phyloP scores from a whole-genome alignment of 2,329 filamentous ascomycete genomes.

The Fusarium decemcellulare region DNA sequence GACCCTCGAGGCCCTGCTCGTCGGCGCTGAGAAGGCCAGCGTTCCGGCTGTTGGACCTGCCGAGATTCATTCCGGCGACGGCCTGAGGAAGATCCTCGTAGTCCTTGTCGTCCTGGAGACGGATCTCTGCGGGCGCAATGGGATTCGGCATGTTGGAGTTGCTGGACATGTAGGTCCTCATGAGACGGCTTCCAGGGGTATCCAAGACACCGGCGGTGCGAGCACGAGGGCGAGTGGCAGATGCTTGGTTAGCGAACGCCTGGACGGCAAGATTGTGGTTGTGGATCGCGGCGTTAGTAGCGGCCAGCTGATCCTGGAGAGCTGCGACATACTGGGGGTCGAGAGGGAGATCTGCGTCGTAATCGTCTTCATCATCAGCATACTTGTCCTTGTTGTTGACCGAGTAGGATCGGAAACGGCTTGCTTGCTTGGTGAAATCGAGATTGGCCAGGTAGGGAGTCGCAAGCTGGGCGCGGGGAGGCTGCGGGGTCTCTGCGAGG shows the following conservation, averaged over 20 bases:
- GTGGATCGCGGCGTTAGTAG: conserved; percentile 80
- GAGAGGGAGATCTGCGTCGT: conserved; percentile 67
- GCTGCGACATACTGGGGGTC: conserved; percentile 73
- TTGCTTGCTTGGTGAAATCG: conserved; percentile 82
- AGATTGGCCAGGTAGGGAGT: conserved; percentile 83
- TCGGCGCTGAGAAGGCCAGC: conserved; percentile 79
- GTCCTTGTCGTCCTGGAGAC: conserved; percentile 80
- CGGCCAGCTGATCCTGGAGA: conserved; percentile 73
- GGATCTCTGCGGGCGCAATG: conserved; percentile 82
- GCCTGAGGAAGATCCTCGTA: conserved; percentile 86
- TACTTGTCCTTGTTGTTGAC: conserved; percentile 99
- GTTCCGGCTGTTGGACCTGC: conserved; percentile 75
- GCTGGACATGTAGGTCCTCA: conserved; percentile 83
- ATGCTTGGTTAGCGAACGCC: conserved; percentile 88
- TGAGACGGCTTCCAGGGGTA: conserved; percentile 75
- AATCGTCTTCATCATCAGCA: conserved; percentile 88
- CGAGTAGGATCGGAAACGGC: conserved; percentile 95
- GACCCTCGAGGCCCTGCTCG: conserved; percentile 86
- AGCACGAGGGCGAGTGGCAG: conserved; percentile 86
- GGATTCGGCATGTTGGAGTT: conserved; percentile 78
- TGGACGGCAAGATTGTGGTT: conserved; percentile 95
- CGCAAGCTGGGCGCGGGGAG: conserved; percentile 79
- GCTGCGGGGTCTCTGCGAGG: conserved; percentile 92
- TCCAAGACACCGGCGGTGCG: conserved; percentile 94
- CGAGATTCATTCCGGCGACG: conserved; percentile 84